Conservation (phyloP, 805 yeast species). For the Pichia occidentalis region DNA sequence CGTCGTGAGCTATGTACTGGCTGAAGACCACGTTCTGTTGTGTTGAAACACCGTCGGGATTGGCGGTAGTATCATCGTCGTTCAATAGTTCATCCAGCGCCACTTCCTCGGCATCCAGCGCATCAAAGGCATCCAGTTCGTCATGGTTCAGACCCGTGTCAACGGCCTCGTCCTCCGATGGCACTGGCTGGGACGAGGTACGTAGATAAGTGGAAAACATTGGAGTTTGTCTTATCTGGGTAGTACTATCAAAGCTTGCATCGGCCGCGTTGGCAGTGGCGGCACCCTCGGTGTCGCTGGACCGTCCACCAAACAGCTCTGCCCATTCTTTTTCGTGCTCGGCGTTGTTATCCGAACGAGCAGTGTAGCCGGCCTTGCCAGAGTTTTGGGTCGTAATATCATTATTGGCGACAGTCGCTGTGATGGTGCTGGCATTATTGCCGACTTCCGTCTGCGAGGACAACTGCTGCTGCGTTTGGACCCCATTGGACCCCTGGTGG, state of each 20-base stretch:
- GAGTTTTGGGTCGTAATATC: no score
- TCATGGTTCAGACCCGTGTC: not conserved
- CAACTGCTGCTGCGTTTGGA: not conserved
- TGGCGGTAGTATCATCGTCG: no score
- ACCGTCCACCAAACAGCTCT: conserved; percentile 13
- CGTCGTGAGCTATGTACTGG: not conserved
- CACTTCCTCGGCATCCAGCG: conserved; percentile 1
- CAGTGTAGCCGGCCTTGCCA: not conserved
- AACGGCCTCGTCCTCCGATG: no score
- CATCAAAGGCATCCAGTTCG: conserved; percentile 6
- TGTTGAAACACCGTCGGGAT: no score
- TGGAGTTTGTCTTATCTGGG: conserved; percentile 9
- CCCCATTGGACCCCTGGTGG: no score
- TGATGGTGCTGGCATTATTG: no score
- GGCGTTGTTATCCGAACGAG: not conserved
- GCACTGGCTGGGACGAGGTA: conserved; percentile 13
- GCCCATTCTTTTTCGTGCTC: conserved; percentile 11
- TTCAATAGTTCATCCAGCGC: no score
- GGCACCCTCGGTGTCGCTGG: not conserved
- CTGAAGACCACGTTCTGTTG: not conserved
- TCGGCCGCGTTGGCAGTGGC: conserved; percentile 2
- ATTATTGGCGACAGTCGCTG: no score
- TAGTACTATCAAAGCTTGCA: conserved; percentile 1
- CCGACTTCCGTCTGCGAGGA: conserved; percentile 1
- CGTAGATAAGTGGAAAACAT: conserved; percentile 12